These are phyloP conservation scores for Oehlia diaphana DNA, from an alignment of 192 early-diverging fungal species.

Conservation along the genomic window DNA sequence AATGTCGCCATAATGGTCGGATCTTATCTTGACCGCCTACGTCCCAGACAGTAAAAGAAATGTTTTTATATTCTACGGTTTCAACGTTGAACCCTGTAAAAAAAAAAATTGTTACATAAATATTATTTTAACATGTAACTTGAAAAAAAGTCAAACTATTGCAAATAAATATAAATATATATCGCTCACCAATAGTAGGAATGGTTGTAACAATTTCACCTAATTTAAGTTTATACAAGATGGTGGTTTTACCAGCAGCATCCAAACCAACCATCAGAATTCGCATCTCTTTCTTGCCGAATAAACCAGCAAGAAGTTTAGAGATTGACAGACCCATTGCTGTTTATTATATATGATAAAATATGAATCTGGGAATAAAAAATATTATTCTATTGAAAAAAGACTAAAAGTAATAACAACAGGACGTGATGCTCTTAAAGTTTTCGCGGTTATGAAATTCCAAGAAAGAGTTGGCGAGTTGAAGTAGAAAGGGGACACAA, in stretches of 20 bases:
- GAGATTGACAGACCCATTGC: slow-evolving; percentile 89
- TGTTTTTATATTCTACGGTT: slow-evolving; percentile 98
- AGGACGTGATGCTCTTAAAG: background rate
- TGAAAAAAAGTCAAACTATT: background rate
- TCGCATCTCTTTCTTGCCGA: slow-evolving; percentile 94
- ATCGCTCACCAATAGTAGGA: slow-evolving; percentile 88
- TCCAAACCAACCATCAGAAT: slow-evolving; percentile 96
- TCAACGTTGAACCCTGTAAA: slow-evolving; percentile 92
- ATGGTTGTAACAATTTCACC: slow-evolving; percentile 99
- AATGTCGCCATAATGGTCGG: slow-evolving; percentile 96
- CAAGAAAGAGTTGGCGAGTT: background rate
- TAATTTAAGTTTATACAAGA: slow-evolving; percentile 98
- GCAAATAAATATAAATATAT: background rate
- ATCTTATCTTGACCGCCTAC: slow-evolving; percentile 99
- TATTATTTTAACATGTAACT: background rate
- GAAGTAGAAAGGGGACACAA: background rate
- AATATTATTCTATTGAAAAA: slow-evolving; percentile 9
- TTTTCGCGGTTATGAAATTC: background rate
- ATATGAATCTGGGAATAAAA: background rate
- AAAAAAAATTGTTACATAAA: background rate
- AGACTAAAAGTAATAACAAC: background rate
- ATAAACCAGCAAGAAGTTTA: slow-evolving; percentile 69
- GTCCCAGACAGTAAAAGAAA: slow-evolving; percentile 98
- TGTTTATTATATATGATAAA: slow-evolving; percentile 5
- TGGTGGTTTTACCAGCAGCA: slow-evolving; percentile 98